phyloP scores from a whole-genome alignment of 2,329 filamentous ascomycete genomes.

The Bipolaris sorokiniana region DNA sequence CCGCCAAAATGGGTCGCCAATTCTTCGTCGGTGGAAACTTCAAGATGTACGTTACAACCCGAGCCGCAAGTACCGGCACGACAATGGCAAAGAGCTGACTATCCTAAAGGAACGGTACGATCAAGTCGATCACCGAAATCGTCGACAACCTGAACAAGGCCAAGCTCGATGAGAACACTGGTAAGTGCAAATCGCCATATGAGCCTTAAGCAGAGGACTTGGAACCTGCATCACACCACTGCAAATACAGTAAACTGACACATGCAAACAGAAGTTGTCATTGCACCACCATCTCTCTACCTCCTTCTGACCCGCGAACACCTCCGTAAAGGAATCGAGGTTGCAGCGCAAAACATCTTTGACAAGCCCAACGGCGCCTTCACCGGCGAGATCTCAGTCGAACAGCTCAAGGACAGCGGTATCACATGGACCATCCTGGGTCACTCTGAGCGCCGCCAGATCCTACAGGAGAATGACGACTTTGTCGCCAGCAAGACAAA shows the following conservation, averaged over 20 bases:
- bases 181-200: constrained; percentile 53
- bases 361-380: constrained; percentile 97
- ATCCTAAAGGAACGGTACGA: constrained; percentile 81
- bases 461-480: constrained; percentile 82
- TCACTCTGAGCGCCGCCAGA: constrained; percentile 91
- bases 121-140: constrained; percentile 88
- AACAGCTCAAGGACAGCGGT: constrained; percentile 86
- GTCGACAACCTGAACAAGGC: constrained; percentile 87
- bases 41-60: constrained; percentile 75
- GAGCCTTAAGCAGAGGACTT: not conserved
- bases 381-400: constrained; percentile 93
- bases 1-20: constrained; percentile 85
- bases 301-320: constrained; percentile 83
- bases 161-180: constrained; percentile 75
- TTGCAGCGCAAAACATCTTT: constrained; percentile 96
- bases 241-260: constrained; percentile 13
- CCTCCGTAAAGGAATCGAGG: constrained; percentile 76
- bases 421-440: constrained; percentile 92
- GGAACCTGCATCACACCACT: constrained; percentile 3
- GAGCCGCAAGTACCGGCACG: constrained; percentile 29
- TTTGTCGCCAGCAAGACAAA: constrained; percentile 94
- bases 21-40: constrained; percentile 99
- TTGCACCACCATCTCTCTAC: constrained; percentile 89
- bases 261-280: constrained; percentile 78
- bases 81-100: constrained; percentile 23